phyloP scores from a whole-genome alignment of 2,329 filamentous ascomycete species.

The Verticillium tricorpus region DNA sequence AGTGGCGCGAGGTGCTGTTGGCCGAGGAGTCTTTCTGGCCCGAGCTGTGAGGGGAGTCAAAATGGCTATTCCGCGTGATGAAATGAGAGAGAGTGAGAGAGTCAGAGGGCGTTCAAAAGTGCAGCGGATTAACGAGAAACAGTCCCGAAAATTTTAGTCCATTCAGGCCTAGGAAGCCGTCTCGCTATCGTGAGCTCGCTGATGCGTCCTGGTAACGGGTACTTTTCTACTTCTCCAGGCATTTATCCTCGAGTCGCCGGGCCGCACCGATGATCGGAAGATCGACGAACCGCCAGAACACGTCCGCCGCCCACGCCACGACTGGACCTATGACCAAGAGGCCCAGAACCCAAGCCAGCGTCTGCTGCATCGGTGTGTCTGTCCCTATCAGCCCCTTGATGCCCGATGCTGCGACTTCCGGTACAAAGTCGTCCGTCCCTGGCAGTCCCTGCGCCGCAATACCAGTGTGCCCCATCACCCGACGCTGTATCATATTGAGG shows the following conservation, averaged over 20 bases:
- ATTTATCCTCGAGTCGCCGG: slow-evolving; percentile 1
- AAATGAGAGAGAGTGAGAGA: too few relatives aligned
- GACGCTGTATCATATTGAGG: slow-evolving; percentile 22
- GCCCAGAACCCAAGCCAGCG: slow-evolving; percentile 1
- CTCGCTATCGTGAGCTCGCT: background rate
- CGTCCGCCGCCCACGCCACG: background rate
- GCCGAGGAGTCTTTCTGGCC: slow-evolving; percentile 60
- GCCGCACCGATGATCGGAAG: background rate
- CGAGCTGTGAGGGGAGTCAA: background rate
- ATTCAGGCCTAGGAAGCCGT: background rate
- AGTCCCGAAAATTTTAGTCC: background rate
- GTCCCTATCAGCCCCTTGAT: background rate
- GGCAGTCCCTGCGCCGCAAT: background rate
- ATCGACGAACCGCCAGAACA: slow-evolving; percentile 1
- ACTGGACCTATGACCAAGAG: background rate
- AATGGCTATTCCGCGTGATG: too few relatives aligned
- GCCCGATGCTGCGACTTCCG: background rate
- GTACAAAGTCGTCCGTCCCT: background rate
- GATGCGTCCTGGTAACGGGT: background rate
- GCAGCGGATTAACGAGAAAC: background rate
- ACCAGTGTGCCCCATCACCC: background rate
- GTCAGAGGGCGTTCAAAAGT: background rate
- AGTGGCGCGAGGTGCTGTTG: slow-evolving; percentile 47
- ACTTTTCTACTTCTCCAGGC: background rate
- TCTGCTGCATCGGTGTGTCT: background rate